Evolutionary conservation across 805 yeast species (phyloP).

Genomic region (Wickerhamomyces rabaulensis): DNA sequence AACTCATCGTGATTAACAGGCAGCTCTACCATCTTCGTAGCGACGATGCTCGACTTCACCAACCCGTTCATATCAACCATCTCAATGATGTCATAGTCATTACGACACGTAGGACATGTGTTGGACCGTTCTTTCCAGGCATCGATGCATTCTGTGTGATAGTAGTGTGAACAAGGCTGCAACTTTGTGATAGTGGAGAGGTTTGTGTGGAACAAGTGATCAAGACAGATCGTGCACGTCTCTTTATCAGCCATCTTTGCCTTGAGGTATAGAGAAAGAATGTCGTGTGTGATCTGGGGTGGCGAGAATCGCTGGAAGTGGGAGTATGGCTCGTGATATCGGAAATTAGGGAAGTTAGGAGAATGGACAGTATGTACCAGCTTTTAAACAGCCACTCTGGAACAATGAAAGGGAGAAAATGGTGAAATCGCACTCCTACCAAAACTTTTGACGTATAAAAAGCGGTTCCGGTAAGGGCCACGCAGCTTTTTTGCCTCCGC

Average conservation of each 20-base stretch:
- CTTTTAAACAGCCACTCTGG: background rate
- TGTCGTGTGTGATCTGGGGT: background rate
- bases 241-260: slow-evolving; percentile 12
- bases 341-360: too few relatives aligned
- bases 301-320: background rate
- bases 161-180: slow-evolving; percentile 48
- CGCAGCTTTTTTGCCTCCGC: background rate
- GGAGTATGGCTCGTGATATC: background rate
- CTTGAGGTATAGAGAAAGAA: background rate
- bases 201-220: slow-evolving; percentile 22
- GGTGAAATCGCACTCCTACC: too few relatives aligned
- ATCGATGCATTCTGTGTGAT: slow-evolving; percentile 52
- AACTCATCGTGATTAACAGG: slow-evolving; percentile 10
- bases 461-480: background rate
- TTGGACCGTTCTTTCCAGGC: slow-evolving; percentile 55
- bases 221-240: slow-evolving; percentile 63
- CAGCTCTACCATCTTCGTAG: slow-evolving; percentile 9
- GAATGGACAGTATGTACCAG: background rate
- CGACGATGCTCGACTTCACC: slow-evolving; percentile 7
- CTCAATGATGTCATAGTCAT: slow-evolving; percentile 35
- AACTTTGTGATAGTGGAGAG: slow-evolving; percentile 23
- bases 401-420: background rate
- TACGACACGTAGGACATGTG: slow-evolving; percentile 59
- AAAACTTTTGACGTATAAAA: background rate
- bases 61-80: slow-evolving; percentile 20